A percentile compares a stretch with the other conserved stretches of the same genome.
These are phyloP conservation scores for Chaetomium olivaceum DNA, from an alignment of 2,329 filamentous ascomycete species.

Conservation along the genomic window DNA sequence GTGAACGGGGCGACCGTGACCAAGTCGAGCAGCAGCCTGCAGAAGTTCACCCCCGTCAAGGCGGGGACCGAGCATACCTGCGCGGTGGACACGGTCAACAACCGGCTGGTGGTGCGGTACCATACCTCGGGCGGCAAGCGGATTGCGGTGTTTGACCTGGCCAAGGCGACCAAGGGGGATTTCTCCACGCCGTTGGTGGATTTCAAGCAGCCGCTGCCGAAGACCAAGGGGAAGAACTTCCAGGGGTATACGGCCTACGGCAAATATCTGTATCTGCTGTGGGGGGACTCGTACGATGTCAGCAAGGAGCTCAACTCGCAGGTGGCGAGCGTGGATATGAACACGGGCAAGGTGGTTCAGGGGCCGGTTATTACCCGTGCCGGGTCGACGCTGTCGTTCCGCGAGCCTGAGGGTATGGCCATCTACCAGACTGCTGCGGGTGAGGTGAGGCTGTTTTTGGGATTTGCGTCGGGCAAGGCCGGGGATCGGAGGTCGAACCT, in stretches of 20 bases:
- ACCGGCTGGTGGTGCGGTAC: constrained; percentile 22
- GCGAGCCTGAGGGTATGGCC: constrained; percentile 22
- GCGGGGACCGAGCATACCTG: constrained; percentile 16
- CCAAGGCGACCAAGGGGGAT: constrained; percentile 14
- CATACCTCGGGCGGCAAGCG: constrained; percentile 14
- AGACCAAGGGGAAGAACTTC: constrained; percentile 17
- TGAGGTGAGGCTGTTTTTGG: constrained; percentile 16
- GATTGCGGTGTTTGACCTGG: constrained; percentile 18
- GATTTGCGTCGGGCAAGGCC: constrained; percentile 17
- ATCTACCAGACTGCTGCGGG: constrained; percentile 18
- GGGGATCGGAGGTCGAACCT: constrained; percentile 20
- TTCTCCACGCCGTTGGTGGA: constrained; percentile 19
- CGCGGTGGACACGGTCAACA: constrained; percentile 18
- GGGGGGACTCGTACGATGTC: constrained; percentile 19
- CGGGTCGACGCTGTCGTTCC: constrained; percentile 16
- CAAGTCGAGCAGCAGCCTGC: constrained; percentile 6
- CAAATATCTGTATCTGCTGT: constrained; percentile 18
- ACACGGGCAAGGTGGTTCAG: constrained; percentile 15
- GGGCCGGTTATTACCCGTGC: constrained; percentile 20
- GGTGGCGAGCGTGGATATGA: constrained; percentile 17
- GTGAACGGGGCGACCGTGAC: constrained; percentile 3
- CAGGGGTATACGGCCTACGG: constrained; percentile 21
- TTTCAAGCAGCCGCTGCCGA: constrained; percentile 16
- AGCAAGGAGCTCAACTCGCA: constrained; percentile 17
- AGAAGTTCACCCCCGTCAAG: constrained; percentile 12